phyloP scores from a whole-genome alignment of 441 rosid species.

The Biscutella laevigata region DNA sequence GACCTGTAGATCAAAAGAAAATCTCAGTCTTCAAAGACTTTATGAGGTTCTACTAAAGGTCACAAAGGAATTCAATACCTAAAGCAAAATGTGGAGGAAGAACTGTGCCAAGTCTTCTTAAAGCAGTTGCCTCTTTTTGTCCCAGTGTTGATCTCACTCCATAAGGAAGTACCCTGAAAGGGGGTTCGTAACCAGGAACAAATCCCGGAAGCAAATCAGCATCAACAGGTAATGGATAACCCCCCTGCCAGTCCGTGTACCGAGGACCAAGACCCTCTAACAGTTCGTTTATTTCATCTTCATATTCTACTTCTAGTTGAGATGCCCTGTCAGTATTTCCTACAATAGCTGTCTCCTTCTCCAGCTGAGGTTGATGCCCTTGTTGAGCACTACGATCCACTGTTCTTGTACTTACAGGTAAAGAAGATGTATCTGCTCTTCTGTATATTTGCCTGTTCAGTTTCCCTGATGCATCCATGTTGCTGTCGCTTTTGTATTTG shows the following conservation, averaged over 20 bases:
- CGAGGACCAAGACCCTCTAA: constrained; percentile 78
- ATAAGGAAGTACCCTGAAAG: constrained; percentile 81
- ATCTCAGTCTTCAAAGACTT: constrained; percentile 10
- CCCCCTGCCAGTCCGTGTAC: constrained; percentile 78
- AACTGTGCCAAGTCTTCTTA: constrained; percentile 69
- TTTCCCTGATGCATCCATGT: constrained; percentile 42
- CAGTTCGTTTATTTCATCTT: constrained; percentile 67
- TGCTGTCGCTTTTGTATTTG: constrained; percentile 64
- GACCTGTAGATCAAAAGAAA: constrained; percentile 39
- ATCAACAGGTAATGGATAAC: constrained; percentile 75
- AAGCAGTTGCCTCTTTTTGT: constrained; percentile 54
- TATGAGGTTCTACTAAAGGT: constrained; percentile 2
- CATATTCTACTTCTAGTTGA: constrained; percentile 45
- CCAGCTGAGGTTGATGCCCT: constrained; percentile 25
- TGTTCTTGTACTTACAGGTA: constrained; percentile 1
- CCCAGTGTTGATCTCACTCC: constrained; percentile 65
- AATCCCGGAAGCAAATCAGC: constrained; percentile 85
- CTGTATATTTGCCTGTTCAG: constrained; percentile 32
- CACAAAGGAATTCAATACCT: constrained; percentile 2
- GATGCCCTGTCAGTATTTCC: constrained; percentile 26
- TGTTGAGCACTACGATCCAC: constrained; percentile 15
- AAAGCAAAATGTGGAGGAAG: constrained; percentile 91
- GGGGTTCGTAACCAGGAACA: constrained; percentile 73
- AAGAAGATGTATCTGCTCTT: constrained; percentile 23
- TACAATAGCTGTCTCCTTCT: constrained; percentile 21